A percentile compares a stretch with the other conserved stretches of the same genome.
Evolutionary conservation across 2,329 filamentous ascomycete genomes (phyloP).

Genomic region (Alternaria ventricosa): DNA sequence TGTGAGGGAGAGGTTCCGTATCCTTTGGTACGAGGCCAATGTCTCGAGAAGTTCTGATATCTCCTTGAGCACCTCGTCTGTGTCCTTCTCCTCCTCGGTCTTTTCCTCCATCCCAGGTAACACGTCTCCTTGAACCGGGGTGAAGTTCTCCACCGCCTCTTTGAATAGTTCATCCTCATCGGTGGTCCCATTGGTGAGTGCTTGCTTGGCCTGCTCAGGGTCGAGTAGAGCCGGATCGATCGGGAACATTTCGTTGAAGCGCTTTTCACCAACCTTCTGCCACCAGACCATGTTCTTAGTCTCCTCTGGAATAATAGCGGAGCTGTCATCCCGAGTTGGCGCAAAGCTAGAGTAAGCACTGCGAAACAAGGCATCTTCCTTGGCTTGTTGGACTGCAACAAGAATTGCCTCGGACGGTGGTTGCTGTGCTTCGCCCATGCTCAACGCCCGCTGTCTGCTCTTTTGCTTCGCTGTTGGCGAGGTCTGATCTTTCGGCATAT

Average conservation of each 20-base stretch:
- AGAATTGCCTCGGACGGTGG: constrained; percentile 48
- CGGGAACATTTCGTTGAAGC: constrained; percentile 70
- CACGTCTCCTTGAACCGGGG: constrained; percentile 33
- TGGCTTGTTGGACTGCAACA: constrained; percentile 61
- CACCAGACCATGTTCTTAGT: constrained; percentile 76
- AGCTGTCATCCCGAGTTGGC: constrained; percentile 75
- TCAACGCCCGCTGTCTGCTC: constrained; percentile 75
- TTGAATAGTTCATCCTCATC: constrained; percentile 48
- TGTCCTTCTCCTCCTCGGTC: constrained; percentile 63
- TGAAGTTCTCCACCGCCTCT: constrained; percentile 48
- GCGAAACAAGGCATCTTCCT: constrained; percentile 76
- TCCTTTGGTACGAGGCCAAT: constrained; percentile 78
- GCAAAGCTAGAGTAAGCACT: constrained; percentile 83
- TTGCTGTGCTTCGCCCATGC: constrained; percentile 67
- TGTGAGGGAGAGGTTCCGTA: constrained; percentile 73
- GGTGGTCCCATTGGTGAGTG: constrained; percentile 43
- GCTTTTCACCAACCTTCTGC: constrained; percentile 71
- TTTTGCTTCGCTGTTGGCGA: constrained; percentile 71
- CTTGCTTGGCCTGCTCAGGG: constrained; percentile 47
- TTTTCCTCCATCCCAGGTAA: constrained; percentile 38
- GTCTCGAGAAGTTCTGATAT: constrained; percentile 80
- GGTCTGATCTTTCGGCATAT: constrained; percentile 50
- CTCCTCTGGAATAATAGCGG: constrained; percentile 71
- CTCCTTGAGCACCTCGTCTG: constrained; percentile 73
- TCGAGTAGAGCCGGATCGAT: constrained; percentile 53